phyloP scores from a whole-genome alignment of 345 rosid species.

The Triadica sebifera region DNA sequence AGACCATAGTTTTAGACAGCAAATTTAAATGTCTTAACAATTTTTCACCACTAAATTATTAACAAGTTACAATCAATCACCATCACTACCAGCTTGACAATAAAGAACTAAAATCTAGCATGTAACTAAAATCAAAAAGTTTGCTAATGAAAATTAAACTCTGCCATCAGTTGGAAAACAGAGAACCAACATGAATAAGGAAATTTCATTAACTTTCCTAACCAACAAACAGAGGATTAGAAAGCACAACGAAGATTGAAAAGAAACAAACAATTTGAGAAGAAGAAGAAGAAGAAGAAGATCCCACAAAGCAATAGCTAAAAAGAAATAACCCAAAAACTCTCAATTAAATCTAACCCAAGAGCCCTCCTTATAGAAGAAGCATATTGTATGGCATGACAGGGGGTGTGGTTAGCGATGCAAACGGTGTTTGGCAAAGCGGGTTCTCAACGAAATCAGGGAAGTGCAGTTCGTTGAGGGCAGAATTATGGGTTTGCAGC shows the following conservation, averaged over 20 bases:
- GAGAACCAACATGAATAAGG: background rate
- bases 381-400: too few relatives aligned
- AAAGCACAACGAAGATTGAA: background rate
- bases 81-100: background rate
- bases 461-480: too few relatives aligned
- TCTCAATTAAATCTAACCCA: constrained; percentile 6
- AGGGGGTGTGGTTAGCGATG: too few relatives aligned
- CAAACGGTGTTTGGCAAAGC: too few relatives aligned
- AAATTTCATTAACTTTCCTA: too few relatives aligned
- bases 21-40: background rate
- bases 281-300: too few relatives aligned
- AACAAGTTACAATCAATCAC: background rate
- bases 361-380: constrained; percentile 6
- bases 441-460: too few relatives aligned
- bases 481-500: too few relatives aligned
- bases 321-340: constrained; percentile 1
- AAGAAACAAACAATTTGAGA: background rate
- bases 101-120: constrained; percentile 1
- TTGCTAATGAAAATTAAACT: background rate
- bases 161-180: background rate
- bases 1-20: background rate
- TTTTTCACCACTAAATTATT: too few relatives aligned
- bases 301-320: background rate
- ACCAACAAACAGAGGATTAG: constrained; percentile 2
- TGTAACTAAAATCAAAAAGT: background rate